Base-by-base conservation (phyloP, 2,329 filamentous ascomycete species). In the Neospermospora avenae region DNA sequence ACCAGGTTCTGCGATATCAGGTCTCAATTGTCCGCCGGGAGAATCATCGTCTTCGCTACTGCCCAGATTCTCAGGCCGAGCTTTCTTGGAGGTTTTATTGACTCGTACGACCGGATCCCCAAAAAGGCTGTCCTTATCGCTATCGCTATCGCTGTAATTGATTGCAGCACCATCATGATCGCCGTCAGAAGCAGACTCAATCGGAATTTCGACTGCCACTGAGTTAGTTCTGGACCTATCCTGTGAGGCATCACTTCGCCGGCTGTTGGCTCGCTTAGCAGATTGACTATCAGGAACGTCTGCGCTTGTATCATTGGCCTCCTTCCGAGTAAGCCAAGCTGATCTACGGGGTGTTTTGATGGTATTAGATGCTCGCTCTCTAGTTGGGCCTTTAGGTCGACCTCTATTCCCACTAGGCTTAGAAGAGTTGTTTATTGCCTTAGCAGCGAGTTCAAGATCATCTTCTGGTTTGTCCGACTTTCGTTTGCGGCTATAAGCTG, bases 241-340 rank as follows among this genome's bases (percentile, higher is more conserved):
- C 16, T 28, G 59, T 6, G 28, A 18, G 18, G n/a, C 45, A 31
- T 22, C 20, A 34, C 37, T 54, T 28, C 57, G 53, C 4, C 53
- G 39, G 57, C 22, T 42, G 45, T 55, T 59, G 20, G 37, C 55
- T 54, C 51, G 39, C 55, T 56, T 63, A 18, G 37, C 57, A 18
- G 57, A 52, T 13, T 55, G 11, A 37, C 58, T 53, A 6, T 2
- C 39, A 18, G 61, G 45, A 39, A 57, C 46, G 10, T 48, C 48
- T 8, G 34, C 39, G n/a, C 55, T 58, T 16, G 44, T 34, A 55
- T 68, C 60, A 37, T 61, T 46, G 3, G 64, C 67, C 53, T 69
- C 63, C 34, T 68, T 70, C 13, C 67, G 64, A 35, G 66, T 62
- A 54, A 70, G 65, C 69, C 69, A 71, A 42, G 59, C 63, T 13